phyloP scores from a whole-genome alignment of 2,329 filamentous ascomycete genomes.

The Fusarium nematophilum region DNA sequence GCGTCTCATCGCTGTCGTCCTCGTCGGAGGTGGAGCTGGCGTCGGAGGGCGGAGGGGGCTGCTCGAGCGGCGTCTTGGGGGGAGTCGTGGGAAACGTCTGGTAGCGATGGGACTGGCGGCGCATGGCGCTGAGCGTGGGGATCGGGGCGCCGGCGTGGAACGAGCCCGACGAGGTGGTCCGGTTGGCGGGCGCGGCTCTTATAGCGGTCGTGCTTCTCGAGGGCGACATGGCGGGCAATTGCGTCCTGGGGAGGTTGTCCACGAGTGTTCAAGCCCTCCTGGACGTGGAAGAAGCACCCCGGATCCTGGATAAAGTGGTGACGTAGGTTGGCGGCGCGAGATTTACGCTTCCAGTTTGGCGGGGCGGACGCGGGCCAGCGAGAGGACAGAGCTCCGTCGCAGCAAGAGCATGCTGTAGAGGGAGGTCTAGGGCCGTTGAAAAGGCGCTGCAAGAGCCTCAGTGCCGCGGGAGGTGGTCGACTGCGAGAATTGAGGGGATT shows the following conservation, averaged over 20 bases:
- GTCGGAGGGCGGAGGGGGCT: constrained; percentile 47
- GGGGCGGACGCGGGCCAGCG: constrained; percentile 36
- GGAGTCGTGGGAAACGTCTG: constrained; percentile 84
- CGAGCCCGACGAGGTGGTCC: constrained; percentile 56
- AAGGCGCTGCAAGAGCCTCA: neutral
- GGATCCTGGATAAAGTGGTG: constrained; percentile 25
- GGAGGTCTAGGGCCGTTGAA: too few relatives aligned
- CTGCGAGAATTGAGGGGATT: constrained; percentile 2
- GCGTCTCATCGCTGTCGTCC: constrained; percentile 68
- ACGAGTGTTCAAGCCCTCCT: too few relatives aligned
- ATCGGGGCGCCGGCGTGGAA: constrained; percentile 65
- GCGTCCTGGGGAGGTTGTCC: too few relatives aligned
- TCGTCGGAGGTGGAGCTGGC: constrained; percentile 44
- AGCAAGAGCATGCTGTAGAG: constrained; percentile 1
- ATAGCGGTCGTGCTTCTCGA: constrained; percentile 14
- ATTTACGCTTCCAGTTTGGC: constrained; percentile 29
- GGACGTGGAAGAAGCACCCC: too few relatives aligned
- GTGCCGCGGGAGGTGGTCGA: neutral
- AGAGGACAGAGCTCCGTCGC: constrained; percentile 28
- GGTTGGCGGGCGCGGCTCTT: constrained; percentile 19
- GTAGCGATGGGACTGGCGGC: constrained; percentile 69
- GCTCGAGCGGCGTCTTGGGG: constrained; percentile 72
- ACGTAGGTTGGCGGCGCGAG: constrained; percentile 27
- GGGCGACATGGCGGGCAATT: constrained; percentile 35
- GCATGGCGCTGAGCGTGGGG: constrained; percentile 50